Percentiles rank a stretch among this genome's conserved stretches.
phyloP scores from a whole-genome alignment of 2,329 filamentous ascomycete genomes.

The Volutella citrinella region DNA sequence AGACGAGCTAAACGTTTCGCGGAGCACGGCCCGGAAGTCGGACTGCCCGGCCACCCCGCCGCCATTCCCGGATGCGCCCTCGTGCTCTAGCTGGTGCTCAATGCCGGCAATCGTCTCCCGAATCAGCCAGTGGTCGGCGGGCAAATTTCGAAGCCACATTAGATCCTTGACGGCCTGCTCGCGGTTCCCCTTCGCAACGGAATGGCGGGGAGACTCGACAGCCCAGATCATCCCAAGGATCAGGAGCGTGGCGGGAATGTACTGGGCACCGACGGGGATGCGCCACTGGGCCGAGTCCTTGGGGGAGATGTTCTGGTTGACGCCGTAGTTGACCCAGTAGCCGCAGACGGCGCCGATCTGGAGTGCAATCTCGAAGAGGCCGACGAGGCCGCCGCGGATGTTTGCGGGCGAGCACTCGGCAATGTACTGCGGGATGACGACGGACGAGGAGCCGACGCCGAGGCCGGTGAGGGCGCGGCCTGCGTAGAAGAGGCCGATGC shows the following conservation, averaged over 20 bases:
- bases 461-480: constrained; percentile 51
- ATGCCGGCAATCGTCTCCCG: constrained; percentile 9
- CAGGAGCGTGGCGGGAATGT: constrained; percentile 20
- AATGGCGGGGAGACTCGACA: constrained; percentile 31
- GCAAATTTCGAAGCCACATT: constrained; percentile 12
- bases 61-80: constrained; percentile 7
- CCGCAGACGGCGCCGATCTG: constrained; percentile 49
- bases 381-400: constrained; percentile 50
- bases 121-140: constrained; percentile 12
- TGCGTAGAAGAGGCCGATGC: constrained; percentile 53
- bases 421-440: constrained; percentile 56
- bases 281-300: constrained; percentile 33
- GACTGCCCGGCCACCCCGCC: constrained; percentile 1
- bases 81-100: constrained; percentile 13
- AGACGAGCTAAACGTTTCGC: constrained; percentile 7
- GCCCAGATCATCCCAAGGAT: constrained; percentile 27
- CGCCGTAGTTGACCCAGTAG: constrained; percentile 34
- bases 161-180: constrained; percentile 11
- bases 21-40: constrained; percentile 3
- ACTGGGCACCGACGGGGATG: constrained; percentile 34
- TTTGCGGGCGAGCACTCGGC: constrained; percentile 53
- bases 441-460: constrained; percentile 47
- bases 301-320: constrained; percentile 14
- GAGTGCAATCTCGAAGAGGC: constrained; percentile 49
- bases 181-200: constrained; percentile 9